Evolutionary conservation across 768 basidiomycete genomes (phyloP).

Genomic region (Galerina sulciceps): DNA sequence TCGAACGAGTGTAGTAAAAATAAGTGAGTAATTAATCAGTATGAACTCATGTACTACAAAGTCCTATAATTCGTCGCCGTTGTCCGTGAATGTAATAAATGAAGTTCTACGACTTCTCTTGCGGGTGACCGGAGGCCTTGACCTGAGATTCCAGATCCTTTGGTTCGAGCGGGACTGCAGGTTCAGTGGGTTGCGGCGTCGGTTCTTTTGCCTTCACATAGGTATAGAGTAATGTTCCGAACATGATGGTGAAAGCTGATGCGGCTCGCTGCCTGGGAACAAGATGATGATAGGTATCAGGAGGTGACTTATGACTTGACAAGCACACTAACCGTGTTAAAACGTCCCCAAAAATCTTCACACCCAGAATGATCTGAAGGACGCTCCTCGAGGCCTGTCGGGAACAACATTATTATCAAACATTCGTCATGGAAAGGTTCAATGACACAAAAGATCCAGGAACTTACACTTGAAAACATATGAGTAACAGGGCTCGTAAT

Average conservation of each 20-base stretch:
- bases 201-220: conserved; percentile 7
- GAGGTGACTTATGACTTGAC: not conserved
- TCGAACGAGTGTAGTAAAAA: too few relatives aligned
- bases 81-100: too few relatives aligned
- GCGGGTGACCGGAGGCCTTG: too few relatives aligned
- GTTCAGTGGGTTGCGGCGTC: not conserved
- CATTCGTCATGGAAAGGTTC: not conserved
- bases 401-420: not conserved
- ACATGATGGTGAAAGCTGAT: conserved; percentile 6
- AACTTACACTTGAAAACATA: conserved; percentile 64
- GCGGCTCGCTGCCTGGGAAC: conserved; percentile 2
- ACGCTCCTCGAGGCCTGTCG: conserved; percentile 81
- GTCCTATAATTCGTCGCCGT: too few relatives aligned
- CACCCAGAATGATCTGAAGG: conserved; percentile 69
- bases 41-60: too few relatives aligned
- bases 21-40: too few relatives aligned
- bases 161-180: not conserved
- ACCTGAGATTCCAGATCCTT: not conserved
- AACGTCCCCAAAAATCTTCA: conserved; percentile 69
- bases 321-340: conserved; percentile 55
- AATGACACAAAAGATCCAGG: not conserved
- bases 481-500: conserved; percentile 86
- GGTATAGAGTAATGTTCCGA: conserved; percentile 10
- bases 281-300: not conserved
- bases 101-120: too few relatives aligned